Percentiles rank a stretch among this genome's conserved stretches.
phyloP scores from a whole-genome alignment of 768 basidiomycete species.

The Mycena venus region DNA sequence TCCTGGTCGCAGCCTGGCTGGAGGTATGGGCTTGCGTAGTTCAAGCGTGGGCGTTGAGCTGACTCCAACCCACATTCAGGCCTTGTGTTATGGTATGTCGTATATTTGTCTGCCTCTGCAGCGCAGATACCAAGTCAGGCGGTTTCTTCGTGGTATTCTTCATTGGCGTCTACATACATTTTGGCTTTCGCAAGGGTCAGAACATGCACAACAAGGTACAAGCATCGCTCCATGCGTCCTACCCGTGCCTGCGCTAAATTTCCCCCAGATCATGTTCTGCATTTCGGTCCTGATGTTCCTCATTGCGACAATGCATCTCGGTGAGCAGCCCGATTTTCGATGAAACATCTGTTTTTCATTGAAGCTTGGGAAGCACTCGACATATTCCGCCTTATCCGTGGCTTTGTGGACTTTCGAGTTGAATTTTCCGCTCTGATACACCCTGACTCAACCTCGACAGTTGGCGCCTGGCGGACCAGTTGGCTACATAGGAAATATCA shows the following conservation, averaged over 20 bases:
- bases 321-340: too few relatives aligned
- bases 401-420: too few relatives aligned
- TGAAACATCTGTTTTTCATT: too few relatives aligned
- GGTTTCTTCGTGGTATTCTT: conserved; percentile 27
- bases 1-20: conserved; percentile 33
- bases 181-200: background rate
- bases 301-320: too few relatives aligned
- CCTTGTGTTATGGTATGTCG: conserved; percentile 21
- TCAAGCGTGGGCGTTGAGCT: background rate
- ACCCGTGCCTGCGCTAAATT: background rate
- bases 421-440: too few relatives aligned
- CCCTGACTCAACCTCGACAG: too few relatives aligned
- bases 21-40: conserved; percentile 29
- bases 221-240: background rate
- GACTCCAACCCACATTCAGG: background rate
- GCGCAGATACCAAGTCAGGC: conserved; percentile 23
- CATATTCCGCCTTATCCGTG: too few relatives aligned
- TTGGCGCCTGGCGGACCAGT: too few relatives aligned
- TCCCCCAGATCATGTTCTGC: conserved; percentile 32
- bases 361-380: too few relatives aligned
- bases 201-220: conserved; percentile 24
- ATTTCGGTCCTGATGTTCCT: conserved; percentile 36
- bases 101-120: background rate
- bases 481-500: conserved; percentile 27
- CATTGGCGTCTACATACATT: conserved; percentile 24